Percentiles rank a stretch among this genome's conserved stretches.
These are phyloP conservation scores for Ogataea henricii DNA, from an alignment of 805 yeast species.

Conservation along the genomic window DNA sequence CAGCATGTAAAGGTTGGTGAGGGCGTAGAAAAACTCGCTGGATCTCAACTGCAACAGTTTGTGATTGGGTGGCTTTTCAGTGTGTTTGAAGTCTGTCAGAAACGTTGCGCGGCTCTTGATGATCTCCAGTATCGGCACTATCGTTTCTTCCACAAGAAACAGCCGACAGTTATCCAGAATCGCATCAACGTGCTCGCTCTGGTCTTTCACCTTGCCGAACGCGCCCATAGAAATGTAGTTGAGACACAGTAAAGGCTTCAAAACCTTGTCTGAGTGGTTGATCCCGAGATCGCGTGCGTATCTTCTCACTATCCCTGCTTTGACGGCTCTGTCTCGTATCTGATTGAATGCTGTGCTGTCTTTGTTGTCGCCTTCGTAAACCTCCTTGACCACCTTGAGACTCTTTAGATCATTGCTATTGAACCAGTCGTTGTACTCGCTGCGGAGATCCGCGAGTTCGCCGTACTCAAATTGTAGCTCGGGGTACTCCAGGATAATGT, in stretches of 20 bases:
- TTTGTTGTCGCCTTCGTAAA: constrained; percentile 10
- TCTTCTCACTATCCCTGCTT: not conserved
- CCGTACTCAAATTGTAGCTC: constrained; percentile 44
- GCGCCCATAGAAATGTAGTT: constrained; percentile 34
- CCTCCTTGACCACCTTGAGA: constrained; percentile 18
- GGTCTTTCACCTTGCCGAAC: constrained; percentile 25
- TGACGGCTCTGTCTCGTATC: not conserved
- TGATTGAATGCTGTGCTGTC: not conserved
- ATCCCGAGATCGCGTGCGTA: not conserved
- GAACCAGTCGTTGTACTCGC: constrained; percentile 47
- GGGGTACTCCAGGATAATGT: constrained; percentile 41
- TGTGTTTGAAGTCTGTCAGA: constrained; percentile 26
- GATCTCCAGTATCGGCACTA: constrained; percentile 18
- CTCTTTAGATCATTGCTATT: constrained; percentile 32
- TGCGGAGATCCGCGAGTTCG: constrained; percentile 38
- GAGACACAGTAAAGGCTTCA: constrained; percentile 20
- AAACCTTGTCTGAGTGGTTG: not conserved
- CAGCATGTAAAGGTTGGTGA: constrained; percentile 32
- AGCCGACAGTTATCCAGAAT: constrained; percentile 29
- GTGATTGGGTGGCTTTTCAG: constrained; percentile 14
- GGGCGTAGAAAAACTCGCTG: constrained; percentile 30
- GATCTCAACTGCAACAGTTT: constrained; percentile 22
- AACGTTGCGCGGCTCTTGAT: constrained; percentile 13
- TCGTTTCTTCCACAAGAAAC: constrained; percentile 19
- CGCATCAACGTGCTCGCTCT: constrained; percentile 23